Base-by-base conservation (phyloP, 2,329 filamentous ascomycete genomes). In the Hypomyces rosellus region DNA sequence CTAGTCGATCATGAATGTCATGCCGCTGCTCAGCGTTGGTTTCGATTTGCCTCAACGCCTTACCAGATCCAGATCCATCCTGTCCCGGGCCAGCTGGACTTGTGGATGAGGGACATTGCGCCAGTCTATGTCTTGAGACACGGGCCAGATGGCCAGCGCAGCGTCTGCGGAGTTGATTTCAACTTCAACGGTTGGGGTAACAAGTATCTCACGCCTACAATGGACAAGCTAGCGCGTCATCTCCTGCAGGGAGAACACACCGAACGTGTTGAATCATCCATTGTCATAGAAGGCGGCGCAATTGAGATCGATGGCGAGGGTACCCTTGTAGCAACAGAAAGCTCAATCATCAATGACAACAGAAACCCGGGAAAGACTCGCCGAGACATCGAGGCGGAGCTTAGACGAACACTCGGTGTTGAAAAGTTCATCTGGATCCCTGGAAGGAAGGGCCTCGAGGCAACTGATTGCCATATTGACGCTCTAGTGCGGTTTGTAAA, bases 381-480 rank as follows among this genome's bases (percentile, higher is more conserved):
- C 25, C 25, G 8, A 30, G 25, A 30, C 6, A 30, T 30, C 9
- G 25, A 30, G 15, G 50, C 43, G 2, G 49, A 57, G 30, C 59
- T 64, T 5, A 12, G n/a, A 4, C 43, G 48, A 8, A 51, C 43
- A 2, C 49, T 65, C 0, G 61, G 62, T 7, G 52, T 59, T 9
- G 33, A 47, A 2, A 64, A 61, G 30, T 48, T 57, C 3, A 57
- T 64, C 8, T 65, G 62, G 63, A 45, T 65, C 11, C 50, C 57
- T 1, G 61, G 62, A 2, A 34, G 57, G 18, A 54, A 49, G 20
- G 54, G 48, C 2, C 51, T 56, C 18, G 62, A 64, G 25, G 41
- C 55, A 3, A 64, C 63, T 1, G 61, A 65, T 36, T 55, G 54
- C 16, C 62, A 64, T n/a, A 54, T 65, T 18, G 61, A 65, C 42